Evolutionary conservation across 768 basidiomycete species (phyloP), one percentile per base, ranked within the genome.

Genomic region (Xerocomellus intermedius): DNA sequence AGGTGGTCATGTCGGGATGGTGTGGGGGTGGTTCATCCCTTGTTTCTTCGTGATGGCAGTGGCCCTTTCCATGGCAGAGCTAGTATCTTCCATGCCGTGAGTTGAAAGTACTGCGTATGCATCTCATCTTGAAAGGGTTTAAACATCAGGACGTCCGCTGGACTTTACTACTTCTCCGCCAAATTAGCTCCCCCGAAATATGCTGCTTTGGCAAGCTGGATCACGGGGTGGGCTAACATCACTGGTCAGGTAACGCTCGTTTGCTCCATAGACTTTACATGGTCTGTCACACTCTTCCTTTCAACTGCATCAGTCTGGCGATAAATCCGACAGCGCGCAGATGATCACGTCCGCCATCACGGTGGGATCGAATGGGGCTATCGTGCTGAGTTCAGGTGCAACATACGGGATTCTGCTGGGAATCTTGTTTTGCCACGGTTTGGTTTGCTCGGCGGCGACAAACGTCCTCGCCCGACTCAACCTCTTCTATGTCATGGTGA

Each of bases 1-100:
- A 83, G 87, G 87, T 50, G 87, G 87, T 3, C 87, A 89, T 69
- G 85, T 87, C 22, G 87, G 87, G 16, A 82, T 89, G 79, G 80
- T 88, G 19, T 89, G 83, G 73, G 87, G 87, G 36, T 89, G 87
- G 87, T 70, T 88, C 26, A 85, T 88, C 59, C 87, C 87, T 7
- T 78, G 77, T 59, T 71, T 84, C 43, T 89, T 89, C 56, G 87
- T 89, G 26, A 75, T 84, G 73, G 75, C 79, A 6, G 77, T 89
- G 16, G 86, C 87, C 4, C 75, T 84, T 16, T 85, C 81, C n/a
- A 82, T 89, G 77, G 87, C 87, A 4, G 87, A 89, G 63, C 60
- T 89, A 33, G 78, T 83, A 1, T 87, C 87, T 2, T 79, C 86
- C 3, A 89, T 89, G 87, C 87, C 87, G 87, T 89, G 68, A 68